These are phyloP conservation scores for Thelonectria discophora DNA, from an alignment of 2,329 filamentous ascomycete species.

Conservation along the genomic window DNA sequence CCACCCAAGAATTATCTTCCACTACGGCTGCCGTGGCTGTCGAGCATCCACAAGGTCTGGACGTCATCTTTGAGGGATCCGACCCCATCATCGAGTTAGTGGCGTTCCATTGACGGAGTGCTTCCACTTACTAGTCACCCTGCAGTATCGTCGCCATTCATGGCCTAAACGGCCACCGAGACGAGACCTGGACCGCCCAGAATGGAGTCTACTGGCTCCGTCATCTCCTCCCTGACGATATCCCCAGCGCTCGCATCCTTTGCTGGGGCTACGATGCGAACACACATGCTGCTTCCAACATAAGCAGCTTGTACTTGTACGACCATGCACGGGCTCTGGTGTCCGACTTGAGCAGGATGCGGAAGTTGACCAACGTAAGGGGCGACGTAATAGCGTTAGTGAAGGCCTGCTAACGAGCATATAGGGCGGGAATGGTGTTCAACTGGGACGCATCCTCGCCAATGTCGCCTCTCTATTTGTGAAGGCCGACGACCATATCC, in stretches of 20 bases:
- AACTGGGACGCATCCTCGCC: background rate
- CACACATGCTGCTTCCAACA: background rate
- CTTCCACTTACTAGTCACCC: background rate
- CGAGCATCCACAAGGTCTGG: background rate
- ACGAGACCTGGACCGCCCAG: slow-evolving; percentile 67
- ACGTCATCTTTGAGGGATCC: background rate
- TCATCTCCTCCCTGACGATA: slow-evolving; percentile 65
- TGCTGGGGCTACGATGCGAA: slow-evolving; percentile 10
- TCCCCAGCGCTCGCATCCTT: slow-evolving; percentile 7
- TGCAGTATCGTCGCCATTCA: slow-evolving; percentile 71
- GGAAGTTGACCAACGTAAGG: slow-evolving; percentile 3
- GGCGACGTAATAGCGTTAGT: background rate
- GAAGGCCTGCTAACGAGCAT: background rate
- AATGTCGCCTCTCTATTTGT: slow-evolving; percentile 11
- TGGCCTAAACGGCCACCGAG: slow-evolving; percentile 72
- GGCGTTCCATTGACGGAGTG: background rate
- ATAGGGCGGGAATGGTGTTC: slow-evolving; percentile 13
- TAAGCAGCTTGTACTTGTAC: slow-evolving; percentile 1
- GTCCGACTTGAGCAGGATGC: background rate
- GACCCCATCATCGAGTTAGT: slow-evolving; percentile 4
- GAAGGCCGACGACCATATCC: slow-evolving; percentile 13
- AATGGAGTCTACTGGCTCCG: slow-evolving; percentile 73
- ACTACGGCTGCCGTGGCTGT: no score
- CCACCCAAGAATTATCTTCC: no score
- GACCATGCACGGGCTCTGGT: slow-evolving; percentile 8